Evolutionary conservation across 495 filamentous ascomycete genomes (phyloP), one percentile per base, ranked within the genome.

Genomic region (Penicillium taxi): DNA sequence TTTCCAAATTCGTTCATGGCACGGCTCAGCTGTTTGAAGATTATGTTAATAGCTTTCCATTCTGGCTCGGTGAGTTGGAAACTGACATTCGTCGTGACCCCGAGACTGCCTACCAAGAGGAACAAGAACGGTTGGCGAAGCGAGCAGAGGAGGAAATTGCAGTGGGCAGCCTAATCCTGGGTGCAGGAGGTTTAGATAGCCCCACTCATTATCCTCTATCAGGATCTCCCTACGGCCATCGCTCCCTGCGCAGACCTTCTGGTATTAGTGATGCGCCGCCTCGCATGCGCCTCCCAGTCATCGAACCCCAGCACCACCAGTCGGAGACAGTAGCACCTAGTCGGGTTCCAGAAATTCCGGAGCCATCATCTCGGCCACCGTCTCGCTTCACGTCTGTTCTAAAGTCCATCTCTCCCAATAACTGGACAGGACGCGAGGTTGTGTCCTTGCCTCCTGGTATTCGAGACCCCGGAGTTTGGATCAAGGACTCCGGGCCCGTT

Each of bases 1-100:
- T 98, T 63, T 94, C 86, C 26, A 98, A 98, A 54, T 96, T 96
- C 50, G 83, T 90, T 14, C 91, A 98, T 47, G 91, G 93, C 41
- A 79, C 93, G 2, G 88, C 89, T 9, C 76, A 79, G 24, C 68
- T 96, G 6, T 96, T 95, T 50, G 93, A 96, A 41, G 93, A 96
- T 55, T 69, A 94, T 53, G 90, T 98, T 58, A 96, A 96, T 63
- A 86, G 73, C 39, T 79, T 98, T 39, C 91, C 91, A 4, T 95
- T 96, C 70, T 98, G 91, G 91, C 75, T 96, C 3, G 74, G 80
- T 41, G 84, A 89, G 35, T 65, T 96, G 7, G 90, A 94, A 45
- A 85, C 75, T 22, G 91, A 98, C 49, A 96, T 98, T 48, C 77
- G 87, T 35, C 84, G 82, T 47, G 91, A 98, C 55, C 91, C 91